These are phyloP conservation scores for Penicillium cinerascens DNA, from an alignment of 495 filamentous ascomycete species.

Conservation along the genomic window DNA sequence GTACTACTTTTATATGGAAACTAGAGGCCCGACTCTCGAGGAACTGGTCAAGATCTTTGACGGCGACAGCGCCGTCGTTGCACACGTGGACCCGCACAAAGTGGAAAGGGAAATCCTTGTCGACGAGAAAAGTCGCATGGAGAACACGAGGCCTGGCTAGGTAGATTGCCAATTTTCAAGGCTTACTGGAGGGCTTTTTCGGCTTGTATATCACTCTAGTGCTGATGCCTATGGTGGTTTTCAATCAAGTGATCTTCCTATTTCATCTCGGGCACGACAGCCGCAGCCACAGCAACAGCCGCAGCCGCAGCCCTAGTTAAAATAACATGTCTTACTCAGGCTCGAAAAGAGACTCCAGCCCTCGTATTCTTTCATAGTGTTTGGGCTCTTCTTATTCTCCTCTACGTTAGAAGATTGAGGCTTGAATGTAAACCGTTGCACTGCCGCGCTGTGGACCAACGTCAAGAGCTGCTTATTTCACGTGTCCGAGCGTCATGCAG, in stretches of 20 bases:
- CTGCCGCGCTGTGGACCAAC: background rate
- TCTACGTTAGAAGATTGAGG: background rate
- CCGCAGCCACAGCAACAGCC: background rate
- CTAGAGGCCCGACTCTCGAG: too few species aligned
- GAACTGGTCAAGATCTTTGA: too few species aligned
- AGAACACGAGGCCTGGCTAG: constrained; percentile 1
- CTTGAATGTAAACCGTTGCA: background rate
- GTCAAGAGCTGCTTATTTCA: too few species aligned
- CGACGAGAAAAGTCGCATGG: background rate
- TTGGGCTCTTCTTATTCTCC: background rate
- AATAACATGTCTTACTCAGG: background rate
- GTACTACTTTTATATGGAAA: too few species aligned
- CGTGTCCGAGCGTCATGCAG: too few species aligned
- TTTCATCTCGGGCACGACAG: background rate
- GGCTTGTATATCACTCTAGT: too few species aligned
- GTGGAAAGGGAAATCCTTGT: constrained; percentile 15
- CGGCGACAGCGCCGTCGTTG: too few species aligned
- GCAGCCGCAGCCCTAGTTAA: background rate
- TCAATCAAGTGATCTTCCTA: too few species aligned
- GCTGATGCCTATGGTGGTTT: too few species aligned
- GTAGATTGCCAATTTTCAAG: background rate
- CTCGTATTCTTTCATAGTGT: background rate
- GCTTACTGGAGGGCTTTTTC: too few species aligned
- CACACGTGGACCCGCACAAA: constrained; percentile 13
- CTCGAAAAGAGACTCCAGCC: background rate